Evolutionary conservation across 176 grass and related monocot genomes (phyloP).

Genomic region (Elaeis guineensis): DNA sequence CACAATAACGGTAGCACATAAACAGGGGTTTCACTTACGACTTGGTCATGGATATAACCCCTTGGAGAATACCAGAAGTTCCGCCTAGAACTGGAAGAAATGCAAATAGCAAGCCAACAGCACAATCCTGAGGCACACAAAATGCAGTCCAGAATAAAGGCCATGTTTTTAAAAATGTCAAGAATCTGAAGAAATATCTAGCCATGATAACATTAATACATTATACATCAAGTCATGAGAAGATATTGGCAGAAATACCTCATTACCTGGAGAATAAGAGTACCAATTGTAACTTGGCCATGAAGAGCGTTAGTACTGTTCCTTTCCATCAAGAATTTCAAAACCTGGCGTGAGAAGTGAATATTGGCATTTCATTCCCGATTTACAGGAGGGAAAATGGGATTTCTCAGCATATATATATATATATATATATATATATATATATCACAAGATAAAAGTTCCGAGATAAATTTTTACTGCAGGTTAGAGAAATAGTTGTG

Average conservation of each 20-base stretch:
- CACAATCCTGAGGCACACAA: slow-evolving; percentile 50
- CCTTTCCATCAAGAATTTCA: slow-evolving; percentile 98
- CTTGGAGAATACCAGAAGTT: slow-evolving; percentile 85
- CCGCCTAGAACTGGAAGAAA: slow-evolving; percentile 92
- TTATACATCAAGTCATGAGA: no score
- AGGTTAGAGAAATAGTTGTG: no score
- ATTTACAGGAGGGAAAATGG: not conserved
- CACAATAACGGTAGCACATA: no score
- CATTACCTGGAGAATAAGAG: slow-evolving; percentile 85
- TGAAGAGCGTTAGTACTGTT: slow-evolving; percentile 94
- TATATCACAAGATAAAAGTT: no score
- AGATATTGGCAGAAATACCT: slow-evolving; percentile 2
- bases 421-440: no score
- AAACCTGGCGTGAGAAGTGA: slow-evolving; percentile 33
- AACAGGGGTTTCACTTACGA: slow-evolving; percentile 38
- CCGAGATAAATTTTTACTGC: no score
- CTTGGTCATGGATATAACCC: slow-evolving; percentile 79
- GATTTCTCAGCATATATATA: no score
- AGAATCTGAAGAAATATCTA: no score
- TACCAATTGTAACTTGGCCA: slow-evolving; percentile 94
- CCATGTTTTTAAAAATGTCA: no score
- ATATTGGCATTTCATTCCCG: not conserved
- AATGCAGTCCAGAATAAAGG: no score
- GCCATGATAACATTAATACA: no score
- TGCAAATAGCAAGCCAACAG: slow-evolving; percentile 96